A percentile compares a stretch with the other conserved stretches of the same genome.
Evolutionary conservation across 1,284 basidiomycete species (phyloP).

Genomic region (Cutaneotrichosporon sp.): DNA sequence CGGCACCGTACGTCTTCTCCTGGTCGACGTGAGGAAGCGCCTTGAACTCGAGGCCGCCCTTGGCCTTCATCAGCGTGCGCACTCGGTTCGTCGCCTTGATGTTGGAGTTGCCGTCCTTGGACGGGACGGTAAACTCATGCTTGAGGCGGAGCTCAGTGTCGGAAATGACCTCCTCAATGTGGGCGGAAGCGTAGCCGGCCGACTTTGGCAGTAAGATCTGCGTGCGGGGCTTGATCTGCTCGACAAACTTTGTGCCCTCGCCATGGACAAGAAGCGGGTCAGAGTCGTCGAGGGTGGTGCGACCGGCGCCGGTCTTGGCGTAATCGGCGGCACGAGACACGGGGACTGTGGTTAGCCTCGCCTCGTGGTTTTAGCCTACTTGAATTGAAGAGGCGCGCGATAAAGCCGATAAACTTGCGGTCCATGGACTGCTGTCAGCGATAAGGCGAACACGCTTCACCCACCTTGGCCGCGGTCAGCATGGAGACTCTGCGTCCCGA

Average conservation of each 20-base stretch:
- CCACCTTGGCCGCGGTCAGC: slow-evolving; percentile 77
- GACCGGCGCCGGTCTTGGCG: slow-evolving; percentile 72
- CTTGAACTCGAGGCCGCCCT: slow-evolving; percentile 66
- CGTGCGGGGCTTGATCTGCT: slow-evolving; percentile 71
- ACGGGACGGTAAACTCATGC: slow-evolving; percentile 63
- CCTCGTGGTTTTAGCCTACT: slow-evolving; percentile 53
- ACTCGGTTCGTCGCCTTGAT: slow-evolving; percentile 69
- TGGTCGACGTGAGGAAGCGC: slow-evolving; percentile 82
- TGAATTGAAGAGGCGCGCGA: slow-evolving; percentile 78
- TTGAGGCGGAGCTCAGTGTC: slow-evolving; percentile 79
- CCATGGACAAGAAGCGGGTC: slow-evolving; percentile 76
- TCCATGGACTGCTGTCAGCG: slow-evolving; percentile 37
- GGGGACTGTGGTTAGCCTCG: slow-evolving; percentile 60
- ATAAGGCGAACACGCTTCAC: slow-evolving; percentile 14
- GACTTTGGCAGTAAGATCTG: slow-evolving; percentile 86
- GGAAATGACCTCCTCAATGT: slow-evolving; percentile 82
- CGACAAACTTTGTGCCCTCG: slow-evolving; percentile 67
- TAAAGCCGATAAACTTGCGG: slow-evolving; percentile 61
- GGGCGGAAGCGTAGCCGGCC: slow-evolving; percentile 69
- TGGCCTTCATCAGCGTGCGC: slow-evolving; percentile 54
- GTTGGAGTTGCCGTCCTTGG: slow-evolving; percentile 51
- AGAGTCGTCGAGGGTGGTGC: slow-evolving; percentile 64
- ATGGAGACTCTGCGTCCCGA: slow-evolving; percentile 79
- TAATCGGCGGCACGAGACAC: slow-evolving; percentile 88
- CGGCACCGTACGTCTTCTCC: slow-evolving; percentile 88